A percentile compares a stretch with the other conserved stretches of the same genome.
Evolutionary conservation across 345 rosid species (phyloP).

Genomic region (Camelina neglecta): DNA sequence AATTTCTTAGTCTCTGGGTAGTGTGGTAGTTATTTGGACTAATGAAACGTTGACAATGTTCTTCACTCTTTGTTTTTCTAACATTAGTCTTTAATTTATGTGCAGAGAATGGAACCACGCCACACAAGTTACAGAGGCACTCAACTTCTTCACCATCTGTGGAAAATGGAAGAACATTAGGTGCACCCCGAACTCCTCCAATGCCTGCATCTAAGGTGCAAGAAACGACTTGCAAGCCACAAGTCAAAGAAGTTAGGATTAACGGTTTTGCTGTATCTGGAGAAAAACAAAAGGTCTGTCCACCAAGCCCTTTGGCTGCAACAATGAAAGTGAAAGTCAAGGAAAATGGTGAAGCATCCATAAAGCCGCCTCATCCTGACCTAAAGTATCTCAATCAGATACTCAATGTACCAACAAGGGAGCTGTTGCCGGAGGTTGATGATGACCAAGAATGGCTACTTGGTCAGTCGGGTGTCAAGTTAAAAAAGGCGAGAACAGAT

Average conservation of each 20-base stretch:
- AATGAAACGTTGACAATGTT: constrained; percentile 14
- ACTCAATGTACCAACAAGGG: constrained; percentile 59
- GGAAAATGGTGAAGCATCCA: constrained; percentile 47
- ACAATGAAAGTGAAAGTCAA: constrained; percentile 36
- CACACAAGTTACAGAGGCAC: constrained; percentile 53
- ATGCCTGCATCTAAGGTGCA: constrained; percentile 37
- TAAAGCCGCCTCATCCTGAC: constrained; percentile 71
- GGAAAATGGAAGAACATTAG: constrained; percentile 55
- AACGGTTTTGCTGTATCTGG: constrained; percentile 52
- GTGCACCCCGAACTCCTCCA: constrained; percentile 42
- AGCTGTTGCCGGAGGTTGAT: constrained; percentile 44
- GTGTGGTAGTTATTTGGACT: neutral
- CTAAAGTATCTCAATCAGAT: constrained; percentile 56
- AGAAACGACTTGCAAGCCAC: constrained; percentile 39
- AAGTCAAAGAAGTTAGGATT: constrained; percentile 46
- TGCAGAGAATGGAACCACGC: constrained; percentile 53
- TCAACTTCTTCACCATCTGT: constrained; percentile 40
- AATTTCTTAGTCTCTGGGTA: neutral
- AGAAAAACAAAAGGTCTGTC: constrained; percentile 35
- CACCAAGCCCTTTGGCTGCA: constrained; percentile 37
- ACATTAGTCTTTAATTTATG: constrained; percentile 27
- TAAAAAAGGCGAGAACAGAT: constrained; percentile 45
- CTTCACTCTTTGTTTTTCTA: neutral
- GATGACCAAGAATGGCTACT: constrained; percentile 68
- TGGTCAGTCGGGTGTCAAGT: constrained; percentile 33